Evolutionary conservation across 2,329 filamentous ascomycete species (phyloP).

Genomic region (Paraphaeosphaeria minitans): DNA sequence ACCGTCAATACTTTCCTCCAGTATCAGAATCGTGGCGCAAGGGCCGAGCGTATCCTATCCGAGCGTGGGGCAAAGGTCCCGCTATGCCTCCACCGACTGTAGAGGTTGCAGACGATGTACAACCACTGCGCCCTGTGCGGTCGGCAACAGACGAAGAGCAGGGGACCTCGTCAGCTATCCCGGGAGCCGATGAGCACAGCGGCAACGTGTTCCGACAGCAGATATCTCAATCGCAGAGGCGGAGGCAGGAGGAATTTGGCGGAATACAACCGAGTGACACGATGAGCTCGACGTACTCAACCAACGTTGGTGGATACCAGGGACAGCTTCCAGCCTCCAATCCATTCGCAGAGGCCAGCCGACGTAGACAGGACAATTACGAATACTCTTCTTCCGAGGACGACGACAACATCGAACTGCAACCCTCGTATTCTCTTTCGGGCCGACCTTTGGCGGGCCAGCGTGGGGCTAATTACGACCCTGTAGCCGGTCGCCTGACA

Average conservation of each 20-base stretch:
- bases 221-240: conserved; percentile 44
- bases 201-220: conserved; percentile 48
- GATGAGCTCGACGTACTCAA: conserved; percentile 36
- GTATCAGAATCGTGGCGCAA: conserved; percentile 62
- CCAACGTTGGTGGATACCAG: conserved; percentile 40
- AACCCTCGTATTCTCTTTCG: conserved; percentile 32
- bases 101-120: conserved; percentile 37
- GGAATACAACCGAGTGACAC: conserved; percentile 42
- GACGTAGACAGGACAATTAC: conserved; percentile 41
- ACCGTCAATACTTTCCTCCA: conserved; percentile 65
- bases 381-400: conserved; percentile 48
- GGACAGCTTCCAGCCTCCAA: conserved; percentile 40
- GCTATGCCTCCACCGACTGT: conserved; percentile 33
- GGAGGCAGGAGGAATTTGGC: conserved; percentile 34
- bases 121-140: conserved; percentile 36
- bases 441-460: conserved; percentile 17
- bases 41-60: conserved; percentile 63
- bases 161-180: conserved; percentile 32
- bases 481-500: conserved; percentile 37
- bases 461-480: conserved; percentile 35
- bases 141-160: conserved; percentile 40
- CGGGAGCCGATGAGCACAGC: conserved; percentile 24
- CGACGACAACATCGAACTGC: conserved; percentile 45
- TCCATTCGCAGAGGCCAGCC: conserved; percentile 34
- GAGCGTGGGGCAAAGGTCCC: conserved; percentile 60